Percentiles rank a stretch among this genome's conserved stretches.
These are phyloP conservation scores for Sclerotinia minor DNA, from an alignment of 2,329 filamentous ascomycete species.

Conservation along the genomic window DNA sequence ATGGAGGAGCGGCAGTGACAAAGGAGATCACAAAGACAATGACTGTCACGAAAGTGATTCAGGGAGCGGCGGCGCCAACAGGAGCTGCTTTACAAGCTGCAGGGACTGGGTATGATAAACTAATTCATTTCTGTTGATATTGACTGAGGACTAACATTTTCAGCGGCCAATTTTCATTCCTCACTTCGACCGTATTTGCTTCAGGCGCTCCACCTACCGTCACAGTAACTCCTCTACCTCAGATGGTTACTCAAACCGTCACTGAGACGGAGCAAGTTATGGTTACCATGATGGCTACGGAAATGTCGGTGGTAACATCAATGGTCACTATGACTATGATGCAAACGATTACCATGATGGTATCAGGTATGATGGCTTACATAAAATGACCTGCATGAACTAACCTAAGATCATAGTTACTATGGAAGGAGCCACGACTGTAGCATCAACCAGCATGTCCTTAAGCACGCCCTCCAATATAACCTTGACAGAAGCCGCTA, in stretches of 20 bases:
- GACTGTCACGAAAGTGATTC: constrained; percentile 44
- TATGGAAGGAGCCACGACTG: background rate
- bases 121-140: background rate
- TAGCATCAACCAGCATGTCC: background rate
- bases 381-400: background rate
- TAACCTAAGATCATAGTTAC: constrained; percentile 1
- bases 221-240: constrained; percentile 44
- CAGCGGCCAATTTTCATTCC: constrained; percentile 41
- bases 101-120: constrained; percentile 20
- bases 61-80: constrained; percentile 31
- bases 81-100: constrained; percentile 26
- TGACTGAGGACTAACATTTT: constrained; percentile 30
- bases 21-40: constrained; percentile 29
- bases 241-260: constrained; percentile 28
- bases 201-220: constrained; percentile 42
- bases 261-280: constrained; percentile 26
- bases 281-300: constrained; percentile 10
- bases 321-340: constrained; percentile 29
- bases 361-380: constrained; percentile 14
- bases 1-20: constrained; percentile 4
- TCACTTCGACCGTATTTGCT: constrained; percentile 44
- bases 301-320: constrained; percentile 27
- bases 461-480: background rate
- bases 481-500: constrained; percentile 1
- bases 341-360: constrained; percentile 19